Base-by-base conservation (phyloP, 352 stramenopile genomes). In the Globisporangium polare region DNA sequence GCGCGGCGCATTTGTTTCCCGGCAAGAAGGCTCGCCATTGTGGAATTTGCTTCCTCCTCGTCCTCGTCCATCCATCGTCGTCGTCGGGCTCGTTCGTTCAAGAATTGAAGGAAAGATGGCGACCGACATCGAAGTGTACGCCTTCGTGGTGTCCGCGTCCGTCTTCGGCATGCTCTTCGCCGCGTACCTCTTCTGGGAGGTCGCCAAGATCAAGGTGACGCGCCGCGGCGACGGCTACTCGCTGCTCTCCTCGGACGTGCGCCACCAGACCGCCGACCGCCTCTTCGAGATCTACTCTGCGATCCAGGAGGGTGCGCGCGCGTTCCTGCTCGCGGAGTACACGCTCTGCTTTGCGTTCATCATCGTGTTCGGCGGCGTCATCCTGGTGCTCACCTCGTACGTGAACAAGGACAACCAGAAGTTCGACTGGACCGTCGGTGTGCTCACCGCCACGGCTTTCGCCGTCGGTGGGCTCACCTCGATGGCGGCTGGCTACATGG, bases 281-380 rank as follows among this genome's bases (percentile, higher is more conserved):
- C 80, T 95, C 27, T 95, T 87, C 60, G 86, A 95, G 78, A 95
- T 99, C 74, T 98, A 95, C 78, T 88, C 90, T 61, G 94, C 94
- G 42, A 99, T 99, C 79, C 95, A 98, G 66, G 84, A 98, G 64
- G 97, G 97, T 59, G 97, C 97, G n/a, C 93, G 97, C 55, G 96
- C 95, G 22, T 99, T 99, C 80, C 75, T 99, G 35, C 68, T 90
- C 29, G 96, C 97, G 7, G 97, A 99, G 79, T 99, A 99, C 87
- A 96, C 76, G 60, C 94, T 99, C 66, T 99, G 97, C 80, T 94
- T 97, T 62, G 94, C 90, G 62, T 99, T 99, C 78, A 97, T 97
- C 72, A 89, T 95, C 57, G 63, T 95, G 45, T 97, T 96, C 59
- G 88, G 86, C 45, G 63, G 83, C 13, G 61, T 96, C 35, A 83